Evolutionary conservation across 1,284 basidiomycete species (phyloP), one percentile per base, ranked within the genome.

Genomic region (Sporisorium sorghi): DNA sequence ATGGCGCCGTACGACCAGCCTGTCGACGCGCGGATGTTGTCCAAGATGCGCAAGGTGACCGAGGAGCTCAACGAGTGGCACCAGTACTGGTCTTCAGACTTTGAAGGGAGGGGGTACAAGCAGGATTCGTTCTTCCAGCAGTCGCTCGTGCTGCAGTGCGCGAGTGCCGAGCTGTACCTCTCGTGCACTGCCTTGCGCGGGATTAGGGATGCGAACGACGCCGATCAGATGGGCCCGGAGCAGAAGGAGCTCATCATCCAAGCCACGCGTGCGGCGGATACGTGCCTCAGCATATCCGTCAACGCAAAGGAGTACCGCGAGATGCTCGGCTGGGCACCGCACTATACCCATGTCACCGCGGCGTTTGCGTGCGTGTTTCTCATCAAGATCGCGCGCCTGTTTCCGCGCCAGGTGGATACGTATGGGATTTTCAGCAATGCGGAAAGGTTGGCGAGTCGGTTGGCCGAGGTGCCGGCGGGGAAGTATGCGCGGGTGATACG

Each of bases 181-280:
- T 91, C 94, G 30, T 96, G 94, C 81, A 91, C 95, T 6, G 93
- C 93, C 10, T 87, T 97, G 37, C 89, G 94, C 59, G 94, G 94
- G 10, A 75, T 75, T 37, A 37, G 59, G 6, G 64, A 75, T 30
- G 67, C 73, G 7, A 92, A 91, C 40, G 90, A 92, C 11, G 96
- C 93, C 92, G 93, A 96, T 80, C 94, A 93, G 85, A 94, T 96
- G 91, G 90, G 92, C 1, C 92, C 92, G 64, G 94, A 95, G 82
- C 94, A 96, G 83, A 90, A 92, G 33, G 93, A 96, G 83, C 88
- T 97, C 44, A 94, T 94, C 8, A 94, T 96, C 87, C 91, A 94
- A 80, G 94, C 93, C 9, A 95, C 94, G 85, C 92, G 95, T 77
- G 92, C 93, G 0, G 94, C 94, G 2, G 90, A 91, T 53, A 90